Evolutionary conservation across 768 basidiomycete species (phyloP).

Genomic region (Clathrus columnatus): DNA sequence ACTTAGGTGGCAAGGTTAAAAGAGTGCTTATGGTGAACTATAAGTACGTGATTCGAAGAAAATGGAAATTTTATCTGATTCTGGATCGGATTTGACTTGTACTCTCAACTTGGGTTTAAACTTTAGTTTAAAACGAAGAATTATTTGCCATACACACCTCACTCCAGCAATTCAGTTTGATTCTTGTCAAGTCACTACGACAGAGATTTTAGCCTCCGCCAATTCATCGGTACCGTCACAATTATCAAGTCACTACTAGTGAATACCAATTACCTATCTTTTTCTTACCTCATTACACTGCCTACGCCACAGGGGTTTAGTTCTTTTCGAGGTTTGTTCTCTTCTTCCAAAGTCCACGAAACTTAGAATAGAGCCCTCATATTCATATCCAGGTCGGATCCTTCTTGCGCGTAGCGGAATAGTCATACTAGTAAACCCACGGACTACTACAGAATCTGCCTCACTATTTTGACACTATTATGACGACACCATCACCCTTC

Average conservation of each 20-base stretch:
- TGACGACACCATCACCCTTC: constrained; percentile 35
- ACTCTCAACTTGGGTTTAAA: too few species aligned
- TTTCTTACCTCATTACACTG: too few species aligned
- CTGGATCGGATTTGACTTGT: too few species aligned
- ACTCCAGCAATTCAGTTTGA: too few species aligned
- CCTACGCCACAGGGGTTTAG: background rate
- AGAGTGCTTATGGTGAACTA: too few species aligned
- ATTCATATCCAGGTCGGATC: background rate
- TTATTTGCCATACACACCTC: too few species aligned
- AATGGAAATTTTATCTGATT: too few species aligned
- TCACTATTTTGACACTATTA: constrained; percentile 10
- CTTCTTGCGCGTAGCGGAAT: background rate
- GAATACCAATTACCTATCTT: background rate
- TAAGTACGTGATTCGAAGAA: too few species aligned
- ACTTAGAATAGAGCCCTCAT: too few species aligned
- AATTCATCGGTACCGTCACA: background rate
- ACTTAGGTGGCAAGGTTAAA: too few species aligned
- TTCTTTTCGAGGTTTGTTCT: background rate
- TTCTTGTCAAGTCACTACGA: background rate
- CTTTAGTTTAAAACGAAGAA: too few species aligned
- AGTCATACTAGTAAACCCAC: background rate
- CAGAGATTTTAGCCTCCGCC: background rate
- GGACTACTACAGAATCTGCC: background rate
- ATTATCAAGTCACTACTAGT: background rate
- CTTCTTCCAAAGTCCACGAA: too few species aligned